These are phyloP conservation scores for Grosmannia penicillata DNA, from an alignment of 2,329 filamentous ascomycete genomes.

Conservation along the genomic window DNA sequence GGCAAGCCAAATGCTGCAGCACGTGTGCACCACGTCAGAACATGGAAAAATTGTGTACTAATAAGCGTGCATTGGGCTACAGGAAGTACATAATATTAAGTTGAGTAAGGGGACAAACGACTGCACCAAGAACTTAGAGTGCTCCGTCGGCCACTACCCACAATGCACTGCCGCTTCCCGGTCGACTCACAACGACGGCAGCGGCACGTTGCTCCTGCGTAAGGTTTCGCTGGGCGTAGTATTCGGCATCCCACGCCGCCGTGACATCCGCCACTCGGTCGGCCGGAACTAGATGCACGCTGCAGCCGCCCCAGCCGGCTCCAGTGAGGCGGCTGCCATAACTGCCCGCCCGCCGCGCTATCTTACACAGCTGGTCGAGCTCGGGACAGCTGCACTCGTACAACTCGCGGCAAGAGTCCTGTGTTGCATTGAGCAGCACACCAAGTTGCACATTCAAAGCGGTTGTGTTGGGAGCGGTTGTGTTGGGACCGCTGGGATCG, in stretches of 20 bases:
- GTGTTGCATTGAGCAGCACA: constrained; percentile 74
- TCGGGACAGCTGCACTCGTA: constrained; percentile 91
- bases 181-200: constrained; percentile 80
- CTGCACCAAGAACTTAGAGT: not conserved
- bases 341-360: constrained; percentile 64
- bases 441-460: constrained; percentile 57
- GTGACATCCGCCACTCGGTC: constrained; percentile 68
- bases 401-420: constrained; percentile 69
- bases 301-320: constrained; percentile 94
- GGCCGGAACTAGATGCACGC: constrained; percentile 78
- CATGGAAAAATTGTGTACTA: no score
- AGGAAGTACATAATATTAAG: no score
- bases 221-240: constrained; percentile 56
- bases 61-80: no score
- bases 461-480: constrained; percentile 37
- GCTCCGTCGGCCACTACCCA: constrained; percentile 20
- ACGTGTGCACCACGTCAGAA: no score
- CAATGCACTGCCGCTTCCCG: constrained; percentile 56
- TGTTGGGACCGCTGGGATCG: constrained; percentile 36
- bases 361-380: constrained; percentile 73
- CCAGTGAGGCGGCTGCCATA: constrained; percentile 81
- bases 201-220: constrained; percentile 58
- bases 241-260: constrained; percentile 63
- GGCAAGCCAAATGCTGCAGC: no score
- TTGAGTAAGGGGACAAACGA: no score